Conservation (phyloP, 768 basidiomycete species). For the Coprinopsis marcescibilis region DNA sequence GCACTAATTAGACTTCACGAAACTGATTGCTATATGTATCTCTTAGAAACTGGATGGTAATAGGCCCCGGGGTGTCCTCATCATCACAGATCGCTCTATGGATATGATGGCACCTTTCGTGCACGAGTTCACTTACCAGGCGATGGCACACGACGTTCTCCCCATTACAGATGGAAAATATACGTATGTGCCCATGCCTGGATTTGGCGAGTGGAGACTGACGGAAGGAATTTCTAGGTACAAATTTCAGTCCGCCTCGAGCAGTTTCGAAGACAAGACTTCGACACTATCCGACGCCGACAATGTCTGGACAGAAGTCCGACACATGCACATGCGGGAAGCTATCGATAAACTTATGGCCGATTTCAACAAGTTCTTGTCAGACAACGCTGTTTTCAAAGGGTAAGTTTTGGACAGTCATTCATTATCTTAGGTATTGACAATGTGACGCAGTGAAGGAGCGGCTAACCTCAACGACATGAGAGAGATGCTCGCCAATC, state of each 20-base stretch:
- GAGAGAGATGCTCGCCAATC: slow-evolving; percentile 96
- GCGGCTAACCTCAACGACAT: slow-evolving; percentile 92
- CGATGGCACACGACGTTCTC: slow-evolving; percentile 94
- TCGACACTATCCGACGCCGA: slow-evolving; percentile 85
- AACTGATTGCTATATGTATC: slow-evolving; percentile 2
- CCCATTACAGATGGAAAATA: slow-evolving; percentile 88
- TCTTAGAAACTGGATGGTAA: slow-evolving; percentile 51
- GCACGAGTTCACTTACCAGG: slow-evolving; percentile 99
- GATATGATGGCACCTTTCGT: slow-evolving; percentile 86
- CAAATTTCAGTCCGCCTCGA: slow-evolving; percentile 86
- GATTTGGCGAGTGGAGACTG: slow-evolving; percentile 8
- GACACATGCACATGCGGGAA: slow-evolving; percentile 99
- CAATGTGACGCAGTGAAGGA: slow-evolving; percentile 50
- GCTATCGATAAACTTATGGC: slow-evolving; percentile 95
- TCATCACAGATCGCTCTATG: slow-evolving; percentile 97
- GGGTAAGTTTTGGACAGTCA: slow-evolving; percentile 45
- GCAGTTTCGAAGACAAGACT: slow-evolving; percentile 82
- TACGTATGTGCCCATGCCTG: slow-evolving; percentile 56
- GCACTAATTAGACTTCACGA: neutral
- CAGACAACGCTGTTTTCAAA: slow-evolving; percentile 92
- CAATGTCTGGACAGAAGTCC: slow-evolving; percentile 84
- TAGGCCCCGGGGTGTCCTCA: slow-evolving; percentile 71
- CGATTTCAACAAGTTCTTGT: slow-evolving; percentile 91
- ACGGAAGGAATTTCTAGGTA: slow-evolving; percentile 47
- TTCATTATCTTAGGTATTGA: neutral